phyloP scores from a whole-genome alignment of 129 eudicot species.

The carrot (Daucus carota) region DH1_v3.0 NC_030387.2:5963501-5964000 shows the following conservation, averaged over 20 bases:
- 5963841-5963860: background rate
- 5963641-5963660: background rate
- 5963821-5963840: background rate
- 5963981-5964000: background rate
- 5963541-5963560: slow-evolving; percentile 95
- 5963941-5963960: background rate
- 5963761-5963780: background rate
- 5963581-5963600: slow-evolving; percentile 54
- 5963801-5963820: background rate
- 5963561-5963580: slow-evolving; percentile 65
- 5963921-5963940: background rate
- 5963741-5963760: background rate
- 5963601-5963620: background rate
- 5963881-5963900: background rate
- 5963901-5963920: background rate
- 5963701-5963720: background rate
- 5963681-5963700: background rate
- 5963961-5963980: background rate
- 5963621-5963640: background rate
- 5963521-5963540: slow-evolving; percentile 79
- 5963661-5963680: background rate
- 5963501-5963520: slow-evolving; percentile 42
- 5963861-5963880: background rate
- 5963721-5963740: background rate
- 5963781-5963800: background rate